Base-by-base conservation (phyloP, 139 green algal genomes). In the Choricystis sp. region DNA sequence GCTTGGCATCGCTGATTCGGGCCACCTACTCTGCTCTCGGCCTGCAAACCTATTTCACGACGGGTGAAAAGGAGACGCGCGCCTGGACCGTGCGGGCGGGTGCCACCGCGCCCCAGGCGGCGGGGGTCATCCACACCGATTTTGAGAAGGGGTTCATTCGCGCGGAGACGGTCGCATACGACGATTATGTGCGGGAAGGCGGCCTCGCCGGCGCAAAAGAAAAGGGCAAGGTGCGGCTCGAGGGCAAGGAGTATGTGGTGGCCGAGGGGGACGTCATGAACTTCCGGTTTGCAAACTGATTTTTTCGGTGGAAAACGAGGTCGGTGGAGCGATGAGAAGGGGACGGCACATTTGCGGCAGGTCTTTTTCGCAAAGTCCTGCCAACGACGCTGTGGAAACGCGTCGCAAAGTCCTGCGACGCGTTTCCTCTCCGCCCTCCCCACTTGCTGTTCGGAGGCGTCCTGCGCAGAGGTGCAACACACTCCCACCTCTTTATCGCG, bases 241-340 rank as follows among this genome's bases (percentile, higher is more conserved):
- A 99, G 72, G 92, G 92, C 49, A 99, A 97, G 74, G 92, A 97
- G 70, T 99, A 99, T 62, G 66, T 96, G 2, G 89, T 99, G 31
- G 67, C 88, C 31, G 90, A 96, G 65, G 89, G 91, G 0, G 92
- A 98, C 71, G 80, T 98, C 21, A 79, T 96, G 77, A 67, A 88
- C 2, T 97, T 95, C 77, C 63, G 81, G 23, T 71, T 72, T 31
- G 75, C 66, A 60, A 64, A 67, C 19, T 75, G 67, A 72, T 69
- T 56, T 16, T 19, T 56, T 16, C 48, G n/a, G n/a, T n/a, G n/a
- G n/a, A n/a, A n/a, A n/a, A n/a, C n/a, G n/a, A n/a, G n/a, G n/a
- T n/a, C n/a, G n/a, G n/a, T n/a, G n/a, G n/a, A n/a, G n/a, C n/a
- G n/a, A n/a, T n/a, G n/a, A n/a, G n/a, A n/a, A n/a, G n/a, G n/a